Base-by-base conservation (phyloP, 352 stramenopile genomes). In the Phytophthora boehmeriae region DNA sequence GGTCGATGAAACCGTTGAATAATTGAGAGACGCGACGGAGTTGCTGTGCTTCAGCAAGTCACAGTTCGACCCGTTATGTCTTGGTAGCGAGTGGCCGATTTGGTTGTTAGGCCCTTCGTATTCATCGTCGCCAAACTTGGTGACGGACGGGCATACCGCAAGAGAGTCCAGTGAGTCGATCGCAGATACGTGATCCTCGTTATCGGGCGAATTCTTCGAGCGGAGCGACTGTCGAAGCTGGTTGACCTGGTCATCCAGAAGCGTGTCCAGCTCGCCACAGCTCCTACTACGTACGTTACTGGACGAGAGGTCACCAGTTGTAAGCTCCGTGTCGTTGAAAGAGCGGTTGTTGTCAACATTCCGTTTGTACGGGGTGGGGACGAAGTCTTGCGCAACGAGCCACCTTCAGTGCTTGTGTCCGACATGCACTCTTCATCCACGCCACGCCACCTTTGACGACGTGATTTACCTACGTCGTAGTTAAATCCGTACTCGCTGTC, bases 371-470 rank as follows among this genome's bases (percentile, higher is more conserved):
- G 49, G 53, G 17, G 45, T 42, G 36, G 63, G 2, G 65, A 74
- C 16, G 60, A 72, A 6, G 64, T 66, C 59, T 83, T 80, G 11
- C 65, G 55, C 13, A 78, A 36, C 4, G 59, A 72, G 5, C 71
- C 68, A 11, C 57, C 64, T 50, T 86, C 77, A 17, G 75, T 86
- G 46, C 72, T 84, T 8, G 77, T 79, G 52, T 86, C 70, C 5
- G 77, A 86, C 59, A 86, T 83, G 56, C 75, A 86, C 63, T 86
- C 77, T 25, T 86, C 76, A 22, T 86, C 77, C 30, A 72, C 55
- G 27, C 45, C 63, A 53, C 69, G 64, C 48, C 72, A 70, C 25
- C 72, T 53, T 20, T 74, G 68, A 8, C 65, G 65, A 38, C 49
- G 46, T 2, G 65, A 66, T 52, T 86, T 86, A 16, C 71, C 48